Percentiles rank a stretch among this genome's conserved stretches.
These are phyloP conservation scores for Phytopythium sindhum DNA, from an alignment of 352 stramenopile genomes.

Conservation along the genomic window DNA sequence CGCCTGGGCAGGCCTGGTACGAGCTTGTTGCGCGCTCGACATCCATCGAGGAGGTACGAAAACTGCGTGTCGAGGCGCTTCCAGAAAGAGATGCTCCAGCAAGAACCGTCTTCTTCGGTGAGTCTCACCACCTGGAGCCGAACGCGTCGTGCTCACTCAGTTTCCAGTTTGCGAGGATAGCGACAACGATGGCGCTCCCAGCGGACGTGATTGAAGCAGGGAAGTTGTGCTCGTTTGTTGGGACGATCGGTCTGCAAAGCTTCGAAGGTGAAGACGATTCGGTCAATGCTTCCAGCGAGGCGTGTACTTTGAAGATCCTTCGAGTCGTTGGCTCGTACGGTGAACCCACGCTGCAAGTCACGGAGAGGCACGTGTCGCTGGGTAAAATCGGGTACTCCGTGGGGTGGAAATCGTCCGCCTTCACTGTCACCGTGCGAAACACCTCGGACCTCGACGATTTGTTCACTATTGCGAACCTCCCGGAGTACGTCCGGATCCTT, in stretches of 20 bases:
- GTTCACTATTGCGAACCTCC: constrained; percentile 58
- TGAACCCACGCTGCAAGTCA: constrained; percentile 54
- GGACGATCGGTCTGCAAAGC: constrained; percentile 76
- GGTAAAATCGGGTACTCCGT: constrained; percentile 84
- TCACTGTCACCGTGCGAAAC: constrained; percentile 69
- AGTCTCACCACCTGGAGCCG: constrained; percentile 36
- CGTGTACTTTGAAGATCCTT: constrained; percentile 66
- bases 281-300: constrained; percentile 18
- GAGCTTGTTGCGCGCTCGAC: constrained; percentile 24
- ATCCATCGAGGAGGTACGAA: constrained; percentile 27
- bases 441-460: constrained; percentile 55
- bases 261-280: constrained; percentile 26
- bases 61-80: constrained; percentile 7
- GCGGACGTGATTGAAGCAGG: constrained; percentile 57
- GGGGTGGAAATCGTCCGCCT: constrained; percentile 67
- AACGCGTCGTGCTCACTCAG: constrained; percentile 48
- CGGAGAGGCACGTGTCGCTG: constrained; percentile 49
- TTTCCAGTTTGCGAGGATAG: constrained; percentile 71
- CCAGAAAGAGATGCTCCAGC: background rate
- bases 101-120: constrained; percentile 48
- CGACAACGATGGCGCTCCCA: constrained; percentile 42
- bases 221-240: constrained; percentile 49
- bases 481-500: constrained; percentile 47
- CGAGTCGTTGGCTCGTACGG: constrained; percentile 59
- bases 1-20: constrained; percentile 4